Conservation (phyloP, 2,329 filamentous ascomycete species). For the Byssothecium circinans region DNA sequence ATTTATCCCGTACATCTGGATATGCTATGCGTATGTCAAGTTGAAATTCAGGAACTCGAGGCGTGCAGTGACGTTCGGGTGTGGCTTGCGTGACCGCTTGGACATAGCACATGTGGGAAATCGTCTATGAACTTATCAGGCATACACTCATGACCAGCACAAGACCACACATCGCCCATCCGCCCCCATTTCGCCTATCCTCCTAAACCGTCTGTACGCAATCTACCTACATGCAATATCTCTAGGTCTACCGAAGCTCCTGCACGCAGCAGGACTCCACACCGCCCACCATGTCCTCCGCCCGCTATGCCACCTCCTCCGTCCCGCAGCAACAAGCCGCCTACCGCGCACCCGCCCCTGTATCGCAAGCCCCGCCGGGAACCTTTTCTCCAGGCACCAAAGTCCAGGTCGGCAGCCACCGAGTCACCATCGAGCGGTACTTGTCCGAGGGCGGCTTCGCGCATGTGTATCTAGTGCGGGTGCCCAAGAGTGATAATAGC, state of each 20-base stretch:
- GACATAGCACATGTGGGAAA: slow-evolving; percentile 8
- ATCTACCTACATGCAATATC: slow-evolving; percentile 34
- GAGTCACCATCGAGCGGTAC: slow-evolving; percentile 94
- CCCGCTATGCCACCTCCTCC: slow-evolving; percentile 41
- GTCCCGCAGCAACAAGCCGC: slow-evolving; percentile 40
- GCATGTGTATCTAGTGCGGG: slow-evolving; percentile 93
- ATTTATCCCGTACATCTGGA: no score
- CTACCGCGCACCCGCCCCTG: slow-evolving; percentile 35
- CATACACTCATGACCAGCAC: slow-evolving; percentile 21
- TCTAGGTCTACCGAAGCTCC: slow-evolving; percentile 32
- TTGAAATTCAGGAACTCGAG: background rate
- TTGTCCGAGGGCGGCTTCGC: slow-evolving; percentile 97
- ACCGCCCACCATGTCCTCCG: slow-evolving; percentile 43
- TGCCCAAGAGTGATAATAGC: slow-evolving; percentile 73
- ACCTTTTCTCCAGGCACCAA: slow-evolving; percentile 94
- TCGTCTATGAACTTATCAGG: slow-evolving; percentile 5
- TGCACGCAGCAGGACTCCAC: slow-evolving; percentile 39
- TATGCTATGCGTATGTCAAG: background rate
- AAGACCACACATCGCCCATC: slow-evolving; percentile 14
- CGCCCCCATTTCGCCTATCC: slow-evolving; percentile 14
- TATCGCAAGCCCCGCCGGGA: slow-evolving; percentile 56
- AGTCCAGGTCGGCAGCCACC: slow-evolving; percentile 91
- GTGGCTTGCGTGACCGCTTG: slow-evolving; percentile 31
- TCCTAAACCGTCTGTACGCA: slow-evolving; percentile 7
- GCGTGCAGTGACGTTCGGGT: slow-evolving; percentile 24